A percentile compares a stretch with the other conserved stretches of the same genome.
These are phyloP conservation scores for Aeschynomene evenia DNA, from an alignment of 306 rosid genomes.

Conservation along the genomic window DNA sequence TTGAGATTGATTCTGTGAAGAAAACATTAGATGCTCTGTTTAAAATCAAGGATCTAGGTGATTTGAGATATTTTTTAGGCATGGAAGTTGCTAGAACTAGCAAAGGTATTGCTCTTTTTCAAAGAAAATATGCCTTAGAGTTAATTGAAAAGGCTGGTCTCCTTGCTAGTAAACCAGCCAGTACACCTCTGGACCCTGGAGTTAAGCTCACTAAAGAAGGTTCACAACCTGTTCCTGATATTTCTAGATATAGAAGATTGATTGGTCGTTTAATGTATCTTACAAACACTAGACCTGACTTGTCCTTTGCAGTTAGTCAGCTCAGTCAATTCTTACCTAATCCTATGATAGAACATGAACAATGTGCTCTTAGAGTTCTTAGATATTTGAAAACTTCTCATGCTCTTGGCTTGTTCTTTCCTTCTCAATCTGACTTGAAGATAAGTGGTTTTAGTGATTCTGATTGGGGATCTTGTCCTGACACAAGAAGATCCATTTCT, in stretches of 20 bases:
- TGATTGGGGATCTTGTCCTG: too few relatives aligned
- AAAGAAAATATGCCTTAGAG: not conserved
- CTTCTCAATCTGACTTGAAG: too few relatives aligned
- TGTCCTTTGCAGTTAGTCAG: not conserved
- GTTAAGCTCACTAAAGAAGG: not conserved
- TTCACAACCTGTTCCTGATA: not conserved
- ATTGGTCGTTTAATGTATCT: not conserved
- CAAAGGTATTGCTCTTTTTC: not conserved
- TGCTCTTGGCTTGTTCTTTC: too few relatives aligned
- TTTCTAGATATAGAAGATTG: not conserved
- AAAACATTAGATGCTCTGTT: not conserved
- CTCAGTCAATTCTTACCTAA: too few relatives aligned
- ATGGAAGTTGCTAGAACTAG: not conserved
- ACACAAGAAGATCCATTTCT: too few relatives aligned
- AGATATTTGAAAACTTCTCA: too few relatives aligned
- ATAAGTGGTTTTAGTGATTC: too few relatives aligned
- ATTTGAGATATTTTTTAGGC: not conserved
- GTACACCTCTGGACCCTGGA: not conserved
- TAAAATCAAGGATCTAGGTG: not conserved
- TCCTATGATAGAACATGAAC: too few relatives aligned
- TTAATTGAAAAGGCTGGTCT: not conserved
- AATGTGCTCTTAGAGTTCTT: too few relatives aligned
- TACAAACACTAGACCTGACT: too few relatives aligned
- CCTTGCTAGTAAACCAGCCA: not conserved
- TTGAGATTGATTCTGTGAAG: not conserved